Conservation (phyloP, 2,329 filamentous ascomycete species). For the Mollisia scopiformis region DNA sequence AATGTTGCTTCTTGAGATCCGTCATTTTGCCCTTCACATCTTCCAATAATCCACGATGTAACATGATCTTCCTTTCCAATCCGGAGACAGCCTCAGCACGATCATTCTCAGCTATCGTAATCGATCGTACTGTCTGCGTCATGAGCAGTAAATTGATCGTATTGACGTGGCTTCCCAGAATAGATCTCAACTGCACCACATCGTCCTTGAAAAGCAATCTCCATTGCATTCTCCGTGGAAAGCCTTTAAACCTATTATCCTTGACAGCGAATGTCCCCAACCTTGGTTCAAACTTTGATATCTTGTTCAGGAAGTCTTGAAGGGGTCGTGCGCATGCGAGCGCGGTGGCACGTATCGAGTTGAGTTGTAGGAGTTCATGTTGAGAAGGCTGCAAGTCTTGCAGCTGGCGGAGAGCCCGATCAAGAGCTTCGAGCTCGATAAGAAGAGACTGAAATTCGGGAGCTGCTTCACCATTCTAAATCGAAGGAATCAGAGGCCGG, state of each 20-base stretch:
- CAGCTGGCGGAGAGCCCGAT: slow-evolving; percentile 3
- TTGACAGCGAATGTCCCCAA: neutral
- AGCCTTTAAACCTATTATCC: neutral
- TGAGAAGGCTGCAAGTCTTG: neutral
- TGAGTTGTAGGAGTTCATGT: slow-evolving; percentile 1
- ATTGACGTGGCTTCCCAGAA: slow-evolving; percentile 2
- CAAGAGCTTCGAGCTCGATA: slow-evolving; percentile 10
- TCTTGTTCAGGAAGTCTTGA: slow-evolving; percentile 5
- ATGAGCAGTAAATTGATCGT: slow-evolving; percentile 6
- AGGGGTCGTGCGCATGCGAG: slow-evolving; percentile 4
- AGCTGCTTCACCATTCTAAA: slow-evolving; percentile 9
- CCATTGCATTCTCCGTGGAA: slow-evolving; percentile 6
- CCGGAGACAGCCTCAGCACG: neutral
- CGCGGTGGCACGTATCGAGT: slow-evolving; percentile 3
- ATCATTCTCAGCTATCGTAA: neutral
- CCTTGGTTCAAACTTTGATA: slow-evolving; percentile 4
- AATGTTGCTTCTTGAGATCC: neutral
- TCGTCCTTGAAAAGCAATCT: slow-evolving; percentile 8
- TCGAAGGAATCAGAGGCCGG: no score
- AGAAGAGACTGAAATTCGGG: slow-evolving; percentile 4
- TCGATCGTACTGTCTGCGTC: slow-evolving; percentile 5
- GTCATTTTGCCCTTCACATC: neutral
- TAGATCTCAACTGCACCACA: slow-evolving; percentile 2
- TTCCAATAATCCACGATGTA: neutral
- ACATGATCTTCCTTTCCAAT: slow-evolving; percentile 1